Base-by-base conservation (phyloP, 2,329 filamentous ascomycete species). In the Trichoderma oligosporum region DNA sequence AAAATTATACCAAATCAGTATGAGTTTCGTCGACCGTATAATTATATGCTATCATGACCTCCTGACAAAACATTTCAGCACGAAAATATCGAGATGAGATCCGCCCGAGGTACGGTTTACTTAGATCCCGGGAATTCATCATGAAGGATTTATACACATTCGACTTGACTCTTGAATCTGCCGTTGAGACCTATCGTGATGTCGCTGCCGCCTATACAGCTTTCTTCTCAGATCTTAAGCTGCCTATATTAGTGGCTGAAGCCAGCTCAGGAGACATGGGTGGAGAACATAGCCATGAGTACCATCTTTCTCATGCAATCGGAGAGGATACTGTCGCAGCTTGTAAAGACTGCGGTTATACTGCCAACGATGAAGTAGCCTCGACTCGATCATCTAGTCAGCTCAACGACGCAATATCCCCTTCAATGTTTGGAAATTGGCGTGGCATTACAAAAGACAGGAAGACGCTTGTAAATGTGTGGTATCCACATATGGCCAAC, bases 81-180 rank as follows among this genome's bases (percentile, higher is more conserved):
- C 83, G 93, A 45, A 99, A 99, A 72, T 99, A 97, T 68, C 85
- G 94, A 47, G 94, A 99, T 74, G 94, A 99, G 73, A 82, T 87
- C 57, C 82, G 94, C 24, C 94, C 94, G 18, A 83, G 94, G 29
- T 89, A 96, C 65, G 94, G 94, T 11, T 78, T 99, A 2, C 77
- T 99, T 7, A 85, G 94, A 8, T 88, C 90, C 1, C 85, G 91
- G 60, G 94, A 99, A 67, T 99, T 99, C 66, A 75, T 91, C 64
- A 99, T 99, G 94, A 99, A 99, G 72, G 94, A 99, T 71, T 81
- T 99, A 1, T 99, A 99, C 70, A 97, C 92, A 0, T 99, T 99
- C 67, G 94, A 99, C 67, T 75, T 80, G 33, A 86, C 80, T 4
- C 70, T 78, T 0, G 74, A 82, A 24, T 75, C 82, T n/a, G 93